phyloP scores from a whole-genome alignment of 2,329 filamentous ascomycete species.

The Phialophora chinensis region DNA sequence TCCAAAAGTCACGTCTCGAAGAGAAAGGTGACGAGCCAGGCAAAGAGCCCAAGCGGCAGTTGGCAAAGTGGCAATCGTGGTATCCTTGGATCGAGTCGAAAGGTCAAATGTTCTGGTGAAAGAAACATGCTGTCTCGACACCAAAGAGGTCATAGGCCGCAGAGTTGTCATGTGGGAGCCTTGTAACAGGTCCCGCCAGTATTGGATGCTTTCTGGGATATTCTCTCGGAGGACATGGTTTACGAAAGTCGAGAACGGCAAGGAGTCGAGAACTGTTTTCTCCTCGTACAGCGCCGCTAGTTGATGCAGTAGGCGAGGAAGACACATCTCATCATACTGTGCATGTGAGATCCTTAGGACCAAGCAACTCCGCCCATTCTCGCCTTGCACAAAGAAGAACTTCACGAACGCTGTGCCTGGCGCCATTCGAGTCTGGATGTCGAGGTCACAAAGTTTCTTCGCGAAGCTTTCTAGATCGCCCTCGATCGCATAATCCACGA shows the following conservation, averaged over 20 bases:
- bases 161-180: conserved; percentile 44
- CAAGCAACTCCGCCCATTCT: too few relatives aligned
- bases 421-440: conserved; percentile 62
- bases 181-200: too few relatives aligned
- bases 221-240: too few relatives aligned
- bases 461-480: conserved; percentile 59
- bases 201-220: too few relatives aligned
- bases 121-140: conserved; percentile 11
- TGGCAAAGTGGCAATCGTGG: conserved; percentile 69
- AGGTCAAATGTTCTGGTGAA: conserved; percentile 48
- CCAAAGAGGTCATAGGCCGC: conserved; percentile 6
- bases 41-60: conserved; percentile 70
- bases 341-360: too few relatives aligned
- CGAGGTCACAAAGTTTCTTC: conserved; percentile 59
- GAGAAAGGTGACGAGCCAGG: conserved; percentile 60
- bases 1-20: conserved; percentile 67
- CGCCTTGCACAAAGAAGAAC: conserved; percentile 56
- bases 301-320: too few relatives aligned
- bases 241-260: too few relatives aligned
- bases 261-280: too few relatives aligned
- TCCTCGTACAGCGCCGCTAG: too few relatives aligned
- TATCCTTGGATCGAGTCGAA: conserved; percentile 57
- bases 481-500: conserved; percentile 62
- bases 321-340: too few relatives aligned
- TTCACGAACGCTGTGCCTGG: conserved; percentile 67